phyloP scores from a whole-genome alignment of 129 eudicot species.

The Helianthus annuus region DNA sequence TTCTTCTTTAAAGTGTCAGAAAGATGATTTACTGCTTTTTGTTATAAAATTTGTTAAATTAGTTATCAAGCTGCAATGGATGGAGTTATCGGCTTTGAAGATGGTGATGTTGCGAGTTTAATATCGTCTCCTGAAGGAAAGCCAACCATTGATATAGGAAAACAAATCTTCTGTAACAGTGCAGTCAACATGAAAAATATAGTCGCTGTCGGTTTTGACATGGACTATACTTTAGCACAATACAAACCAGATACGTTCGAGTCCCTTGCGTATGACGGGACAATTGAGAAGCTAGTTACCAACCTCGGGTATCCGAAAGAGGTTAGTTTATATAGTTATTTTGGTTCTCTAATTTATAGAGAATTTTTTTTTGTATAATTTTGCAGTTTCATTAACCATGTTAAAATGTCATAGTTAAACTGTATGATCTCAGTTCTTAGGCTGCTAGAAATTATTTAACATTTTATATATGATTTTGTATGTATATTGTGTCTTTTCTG shows the following conservation, averaged over 20 bases:
- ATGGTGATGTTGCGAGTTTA: slow-evolving; percentile 40
- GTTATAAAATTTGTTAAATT: slow-evolving; percentile 36
- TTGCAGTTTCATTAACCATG: slow-evolving; percentile 6
- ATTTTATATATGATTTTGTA: slow-evolving; percentile 1
- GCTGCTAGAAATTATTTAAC: background rate
- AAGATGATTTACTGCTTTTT: slow-evolving; percentile 18
- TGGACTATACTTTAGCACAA: slow-evolving; percentile 95
- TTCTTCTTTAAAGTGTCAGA: slow-evolving; percentile 16
- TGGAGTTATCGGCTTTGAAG: slow-evolving; percentile 33
- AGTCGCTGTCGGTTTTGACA: slow-evolving; percentile 95
- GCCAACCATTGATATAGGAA: slow-evolving; percentile 55
- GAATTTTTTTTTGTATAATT: background rate
- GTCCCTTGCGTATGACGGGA: slow-evolving; percentile 93
- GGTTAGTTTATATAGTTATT: slow-evolving; percentile 47
- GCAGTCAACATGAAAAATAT: slow-evolving; percentile 79
- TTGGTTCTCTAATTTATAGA: slow-evolving; percentile 4
- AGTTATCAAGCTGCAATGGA: slow-evolving; percentile 49
- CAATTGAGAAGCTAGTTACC: slow-evolving; percentile 75
- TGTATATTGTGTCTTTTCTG: slow-evolving; percentile 4
- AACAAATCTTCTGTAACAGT: slow-evolving; percentile 81
- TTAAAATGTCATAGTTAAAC: background rate
- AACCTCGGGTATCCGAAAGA: slow-evolving; percentile 82
- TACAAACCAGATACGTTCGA: slow-evolving; percentile 93
- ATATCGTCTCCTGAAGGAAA: slow-evolving; percentile 75
- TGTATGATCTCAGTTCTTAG: slow-evolving; percentile 1